Evolutionary conservation across 1,139 yeast species (phyloP).

Genomic region (Sugiyamaella sp.): DNA sequence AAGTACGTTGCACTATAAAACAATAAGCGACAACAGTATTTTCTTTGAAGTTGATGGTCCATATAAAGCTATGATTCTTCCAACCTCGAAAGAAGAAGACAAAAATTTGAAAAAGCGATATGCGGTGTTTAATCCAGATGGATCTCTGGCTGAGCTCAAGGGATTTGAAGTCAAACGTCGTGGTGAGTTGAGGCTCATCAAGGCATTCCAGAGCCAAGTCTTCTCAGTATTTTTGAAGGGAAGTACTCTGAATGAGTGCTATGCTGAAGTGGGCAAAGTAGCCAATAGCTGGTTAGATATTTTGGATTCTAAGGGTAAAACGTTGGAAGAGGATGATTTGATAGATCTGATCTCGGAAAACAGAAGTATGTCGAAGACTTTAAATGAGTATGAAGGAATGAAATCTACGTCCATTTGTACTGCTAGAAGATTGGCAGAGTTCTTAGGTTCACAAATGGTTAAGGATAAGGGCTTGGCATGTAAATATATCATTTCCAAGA

Average conservation of each 20-base stretch:
- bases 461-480: constrained; percentile 96
- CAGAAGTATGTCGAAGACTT: constrained; percentile 90
- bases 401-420: constrained; percentile 96
- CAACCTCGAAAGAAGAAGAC: constrained; percentile 97
- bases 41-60: constrained; percentile 99
- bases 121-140: constrained; percentile 96
- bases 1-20: constrained; percentile 65
- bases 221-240: constrained; percentile 93
- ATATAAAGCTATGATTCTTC: constrained; percentile 94
- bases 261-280: constrained; percentile 84
- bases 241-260: constrained; percentile 72
- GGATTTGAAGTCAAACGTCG: constrained; percentile 97
- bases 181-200: constrained; percentile 92
- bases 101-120: constrained; percentile 94
- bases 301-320: constrained; percentile 80
- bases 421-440: constrained; percentile 89
- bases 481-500: constrained; percentile 85
- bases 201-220: constrained; percentile 92
- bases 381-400: constrained; percentile 86
- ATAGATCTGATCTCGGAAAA: constrained; percentile 95
- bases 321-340: constrained; percentile 91
- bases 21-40: constrained; percentile 87
- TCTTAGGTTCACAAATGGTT: constrained; percentile 96
- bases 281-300: constrained; percentile 98
- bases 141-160: constrained; percentile 89